Base-by-base conservation (phyloP, 495 filamentous ascomycete species). In the Aspergillus sclerotioniger region DNA sequence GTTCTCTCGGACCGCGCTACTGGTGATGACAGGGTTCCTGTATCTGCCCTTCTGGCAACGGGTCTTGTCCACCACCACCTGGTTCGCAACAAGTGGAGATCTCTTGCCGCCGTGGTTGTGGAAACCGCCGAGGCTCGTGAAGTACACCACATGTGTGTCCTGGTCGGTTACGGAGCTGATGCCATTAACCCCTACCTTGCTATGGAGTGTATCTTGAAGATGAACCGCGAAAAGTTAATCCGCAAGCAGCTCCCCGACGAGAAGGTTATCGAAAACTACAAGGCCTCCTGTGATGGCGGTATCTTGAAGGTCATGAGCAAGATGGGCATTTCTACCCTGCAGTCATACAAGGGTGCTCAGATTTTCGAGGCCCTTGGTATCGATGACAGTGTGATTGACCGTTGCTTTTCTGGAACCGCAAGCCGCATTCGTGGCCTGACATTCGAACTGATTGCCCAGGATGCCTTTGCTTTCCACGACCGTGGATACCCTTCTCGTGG, bases 221-320 rank as follows among this genome's bases (percentile, higher is more conserved):
- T 99, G 78, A 92, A 97, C 81, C 89, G 91, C 31, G 94, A 99
- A 75, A 90, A 88, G 28, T 76, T 98, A 56, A 95, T 99, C 71
- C 87, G 92, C 66, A 95, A 95, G 80, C 86, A 92, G 66, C 77
- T 98, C 19, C 80, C 84, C 20, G 87, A 95, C 58, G 90, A 96
- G 47, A 81, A 85, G 59, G 86, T 98, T 51, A 90, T 99, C 59
- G 86, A 89, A 58, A 99, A 99, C 76, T 99, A 98, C 81, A 96
- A 95, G 79, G 90, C 94, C 66, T 99, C 94, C 47, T 95, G 91
- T 66, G 95, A 98, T 65, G 94, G 94, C 64, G 94, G 94, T 74
- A 96, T 99, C 59, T 81, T 99, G 56, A 99, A 99, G 79, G 94
- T 99, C 69, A 99, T 99, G 94, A 96, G 91, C 76, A 99, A 99